A percentile compares a stretch with the other conserved stretches of the same genome.
Evolutionary conservation across 306 rosid species (phyloP).

Genomic region (Cotoneaster glaucophyllus): DNA sequence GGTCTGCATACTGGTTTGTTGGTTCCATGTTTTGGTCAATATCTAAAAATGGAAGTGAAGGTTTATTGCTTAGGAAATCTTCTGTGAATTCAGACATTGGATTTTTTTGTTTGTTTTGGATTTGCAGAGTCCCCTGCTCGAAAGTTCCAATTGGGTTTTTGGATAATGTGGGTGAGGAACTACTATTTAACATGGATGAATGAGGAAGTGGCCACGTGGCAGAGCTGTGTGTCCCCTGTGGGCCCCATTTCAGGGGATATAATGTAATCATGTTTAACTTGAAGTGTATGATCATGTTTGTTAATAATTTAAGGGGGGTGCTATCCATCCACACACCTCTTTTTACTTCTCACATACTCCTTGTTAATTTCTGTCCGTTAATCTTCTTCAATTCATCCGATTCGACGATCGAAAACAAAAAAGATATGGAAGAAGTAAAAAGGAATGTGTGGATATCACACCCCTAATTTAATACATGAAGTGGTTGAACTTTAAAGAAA

Average conservation of each 20-base stretch:
- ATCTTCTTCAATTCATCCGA: too few species aligned
- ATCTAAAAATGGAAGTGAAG: neutral
- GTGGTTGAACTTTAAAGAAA: neutral
- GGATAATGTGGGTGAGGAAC: neutral
- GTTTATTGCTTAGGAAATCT: neutral
- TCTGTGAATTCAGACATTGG: neutral
- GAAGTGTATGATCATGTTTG: neutral
- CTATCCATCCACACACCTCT: too few species aligned
- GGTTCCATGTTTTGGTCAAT: slow-evolving; percentile 56
- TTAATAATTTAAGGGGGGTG: too few species aligned
- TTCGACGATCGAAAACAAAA: too few species aligned
- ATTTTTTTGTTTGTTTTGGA: neutral
- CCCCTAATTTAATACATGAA: neutral
- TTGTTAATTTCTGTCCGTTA: too few species aligned
- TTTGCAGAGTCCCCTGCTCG: neutral
- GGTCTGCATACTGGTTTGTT: slow-evolving; percentile 38
- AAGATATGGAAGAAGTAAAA: too few species aligned
- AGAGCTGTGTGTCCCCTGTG: neutral
- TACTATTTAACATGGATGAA: neutral
- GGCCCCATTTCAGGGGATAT: neutral
- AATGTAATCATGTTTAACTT: neutral
- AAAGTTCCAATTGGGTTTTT: neutral
- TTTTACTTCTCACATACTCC: too few species aligned
- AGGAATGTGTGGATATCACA: too few species aligned
- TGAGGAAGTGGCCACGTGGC: neutral